Conservation (phyloP, 1,284 basidiomycete species). For the Puccinia hordei region DNA sequence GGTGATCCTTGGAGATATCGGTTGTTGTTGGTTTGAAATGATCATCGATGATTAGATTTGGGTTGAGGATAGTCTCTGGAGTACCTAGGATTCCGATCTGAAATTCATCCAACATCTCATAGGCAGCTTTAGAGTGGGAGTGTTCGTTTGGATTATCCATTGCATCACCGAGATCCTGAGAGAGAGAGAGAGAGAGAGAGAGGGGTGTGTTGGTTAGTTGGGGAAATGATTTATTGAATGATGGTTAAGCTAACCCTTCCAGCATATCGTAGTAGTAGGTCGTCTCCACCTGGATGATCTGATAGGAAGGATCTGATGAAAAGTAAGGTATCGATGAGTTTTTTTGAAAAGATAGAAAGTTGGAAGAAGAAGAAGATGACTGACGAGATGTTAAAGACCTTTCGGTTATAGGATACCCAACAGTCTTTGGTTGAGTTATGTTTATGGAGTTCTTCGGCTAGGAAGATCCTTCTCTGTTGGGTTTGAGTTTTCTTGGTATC, state of each 20-base stretch:
- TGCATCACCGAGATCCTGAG: constrained; percentile 72
- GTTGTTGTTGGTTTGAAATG: constrained; percentile 88
- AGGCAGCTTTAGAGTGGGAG: constrained; percentile 89
- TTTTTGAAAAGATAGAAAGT: not conserved
- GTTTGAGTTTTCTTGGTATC: constrained; percentile 14
- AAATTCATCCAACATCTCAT: constrained; percentile 87
- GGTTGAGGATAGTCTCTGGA: constrained; percentile 63
- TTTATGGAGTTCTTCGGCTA: not conserved
- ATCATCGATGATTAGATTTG: constrained; percentile 61
- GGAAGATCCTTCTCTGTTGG: constrained; percentile 2
- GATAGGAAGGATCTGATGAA: constrained; percentile 66
- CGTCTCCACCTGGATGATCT: constrained; percentile 85
- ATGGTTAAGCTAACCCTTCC: constrained; percentile 42
- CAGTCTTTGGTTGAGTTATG: constrained; percentile 2
- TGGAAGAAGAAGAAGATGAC: not conserved
- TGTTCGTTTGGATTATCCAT: constrained; percentile 87
- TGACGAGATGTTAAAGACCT: constrained; percentile 72
- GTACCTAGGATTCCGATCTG: constrained; percentile 75
- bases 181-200: constrained; percentile 43
- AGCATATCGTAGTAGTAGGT: constrained; percentile 67
- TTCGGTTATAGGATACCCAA: constrained; percentile 63
- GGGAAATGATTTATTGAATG: no score
- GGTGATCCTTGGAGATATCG: constrained; percentile 73
- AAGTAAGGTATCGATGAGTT: not conserved
- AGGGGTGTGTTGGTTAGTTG: no score